Base-by-base conservation (phyloP, 108 stramenopile genomes). In the Phaeodactylum tricornutum region DNA sequence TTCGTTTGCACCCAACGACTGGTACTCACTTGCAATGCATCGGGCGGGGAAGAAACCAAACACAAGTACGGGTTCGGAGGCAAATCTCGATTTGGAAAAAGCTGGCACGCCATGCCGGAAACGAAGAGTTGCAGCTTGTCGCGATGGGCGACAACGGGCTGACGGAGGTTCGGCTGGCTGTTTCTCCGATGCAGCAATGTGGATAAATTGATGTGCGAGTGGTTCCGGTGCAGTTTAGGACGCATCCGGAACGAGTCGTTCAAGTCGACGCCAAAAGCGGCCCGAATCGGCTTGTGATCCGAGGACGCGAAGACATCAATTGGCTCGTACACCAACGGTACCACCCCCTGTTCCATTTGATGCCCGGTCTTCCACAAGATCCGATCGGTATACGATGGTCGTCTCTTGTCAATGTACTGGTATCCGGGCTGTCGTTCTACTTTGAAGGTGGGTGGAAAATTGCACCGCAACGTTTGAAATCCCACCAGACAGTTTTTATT, bases 281-380 rank as follows among this genome's bases (percentile, higher is more conserved):
- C 87, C 31, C 80, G 68, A 12, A 93, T 57, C 11, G 92, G 92
- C 55, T 93, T 93, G 71, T 93, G 92, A 44, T 89, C 83, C 16
- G 65, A 68, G 22, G 77, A 59, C 1, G 65, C 53, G 36, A 75
- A 86, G 36, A 69, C 55, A 19, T 68, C 63, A 36, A 78, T 64
- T 5, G 83, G 75, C 28, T 68, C 75, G 50, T 84, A 87, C 12
- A 63, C 43, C n/a, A 71, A 21, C 22, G 71, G 66, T 16, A 37
- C 54, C 6, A 89, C 21, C 11, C 52, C 62, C 1, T 41, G 30
- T 0, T 53, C 57, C 19, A 78, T 44, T 12, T 64, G 61, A 36
- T 77, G 68, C 15, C 65, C 70, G 2, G 79, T 64, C 43, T 79
- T 80, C 66, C 66, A 85, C 11, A 93, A 51, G 44, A 93, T 79